Evolutionary conservation across 257 asterid genomes (phyloP), one percentile per base, ranked within the genome.

Genomic region (Nicotiana tabacum): DNA sequence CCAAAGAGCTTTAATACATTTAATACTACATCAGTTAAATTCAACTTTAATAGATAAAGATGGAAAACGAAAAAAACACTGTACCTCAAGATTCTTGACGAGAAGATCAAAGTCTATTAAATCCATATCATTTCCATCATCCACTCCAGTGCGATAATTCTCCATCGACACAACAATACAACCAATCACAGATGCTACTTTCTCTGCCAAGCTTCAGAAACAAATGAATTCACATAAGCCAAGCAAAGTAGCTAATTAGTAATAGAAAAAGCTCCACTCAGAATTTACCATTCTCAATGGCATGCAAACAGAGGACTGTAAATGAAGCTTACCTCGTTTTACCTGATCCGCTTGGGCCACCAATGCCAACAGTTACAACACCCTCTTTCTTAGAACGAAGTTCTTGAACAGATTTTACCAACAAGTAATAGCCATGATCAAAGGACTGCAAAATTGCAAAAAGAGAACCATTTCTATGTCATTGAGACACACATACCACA

Each of bases 281-380:
- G 6, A 16, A 5, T 0, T 5, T 32, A 32, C 4, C 27, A 16
- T 3, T 66, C 27, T 66, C 51, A 66, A 33, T 66, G 56, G 10
- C 77, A 69, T n/a, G 57, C 77, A 69, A 68, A 37, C 55, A 68
- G 51, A 67, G 57, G 77, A 69, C 56, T 48, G n/a, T 53, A 55
- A 32, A 78, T 80, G 83, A 84, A 15, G 82, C 51, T 17, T 70
- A 94, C 99, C 99, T 96, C 18, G 99, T 87, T 90, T 96, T 96
- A 48, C 99, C 99, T 24, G 99, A 96, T 66, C 99, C 99, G 85
- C 97, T 92, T 58, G 99, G 99, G 78, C 99, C 99, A 83, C 99
- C 99, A 46, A 96, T 92, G 21, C 98, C 99, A 81, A 96, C 92
- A 55, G 97, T 94, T 78, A 96, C 98, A 80, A 92, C 83, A 66